Base-by-base conservation (phyloP, 148 eudicot species). In the Cornus florida region DNA sequence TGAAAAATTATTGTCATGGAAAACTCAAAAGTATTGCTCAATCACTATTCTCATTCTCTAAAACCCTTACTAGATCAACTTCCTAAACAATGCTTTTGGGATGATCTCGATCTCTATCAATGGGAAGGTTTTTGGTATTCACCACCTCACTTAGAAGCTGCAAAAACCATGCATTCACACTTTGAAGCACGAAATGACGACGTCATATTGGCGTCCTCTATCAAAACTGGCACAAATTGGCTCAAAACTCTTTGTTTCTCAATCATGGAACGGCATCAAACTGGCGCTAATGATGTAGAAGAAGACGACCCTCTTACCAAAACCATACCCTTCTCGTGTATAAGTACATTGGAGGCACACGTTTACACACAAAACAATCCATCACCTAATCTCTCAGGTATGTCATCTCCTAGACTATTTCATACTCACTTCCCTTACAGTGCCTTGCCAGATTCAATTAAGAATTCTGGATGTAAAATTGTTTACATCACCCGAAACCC, bases 91-190 rank as follows among this genome's bases (percentile, higher is more conserved):
- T 38, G 20, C 46, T 75, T 32, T 22, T 65, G 57, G 17, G 70
- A 75, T 43, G 33, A 7, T 33, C n/a, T 65, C 9, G 10, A 39
- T 23, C 56, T 75, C 57, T 66, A 39, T 53, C 70, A 64, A 14
- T 65, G 78, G 57, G 59, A 75, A 75, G 70, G 70, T n/a, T 75
- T 75, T 10, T 75, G 70, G 78, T 65, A 75, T 17, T 10, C 20
- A 11, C 70, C 33, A 1, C 53, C 10, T 19, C 16, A 19, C 78
- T 19, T 75, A 24, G 70, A 75, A 75, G 78, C 78, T 75, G 70
- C 78, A 62, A 64, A 39, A 75, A 14, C 59, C 70, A 35, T 75
- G 11, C 70, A 65, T 39, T 8, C 68, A 39, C 53, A 65, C 24
- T 75, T 75, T 14, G 32, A 35, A 75, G 71, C 78, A 39, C 41